Conservation (phyloP, 2,329 filamentous ascomycete species). For the Fusarium sp. region DNA sequence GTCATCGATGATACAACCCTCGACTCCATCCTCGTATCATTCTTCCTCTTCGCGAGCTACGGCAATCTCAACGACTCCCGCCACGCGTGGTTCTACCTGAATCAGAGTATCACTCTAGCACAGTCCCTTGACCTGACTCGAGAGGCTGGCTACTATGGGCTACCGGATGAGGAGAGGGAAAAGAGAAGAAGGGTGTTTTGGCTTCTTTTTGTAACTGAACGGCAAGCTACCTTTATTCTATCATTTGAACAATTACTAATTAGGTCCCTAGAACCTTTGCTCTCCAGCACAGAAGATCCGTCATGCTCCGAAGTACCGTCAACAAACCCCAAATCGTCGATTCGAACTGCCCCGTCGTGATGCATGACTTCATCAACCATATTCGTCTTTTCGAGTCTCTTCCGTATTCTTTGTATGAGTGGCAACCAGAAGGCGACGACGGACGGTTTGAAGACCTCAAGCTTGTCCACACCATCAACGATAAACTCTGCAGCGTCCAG, state of each 20-base stretch:
- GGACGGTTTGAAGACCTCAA: constrained; percentile 38
- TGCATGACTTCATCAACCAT: constrained; percentile 53
- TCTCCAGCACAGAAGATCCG: constrained; percentile 48
- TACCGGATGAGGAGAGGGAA: constrained; percentile 45
- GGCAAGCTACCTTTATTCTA: constrained; percentile 1
- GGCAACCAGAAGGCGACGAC: constrained; percentile 43
- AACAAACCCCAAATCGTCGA: constrained; percentile 50
- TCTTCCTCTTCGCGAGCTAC: constrained; percentile 51
- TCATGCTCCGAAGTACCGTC: constrained; percentile 50
- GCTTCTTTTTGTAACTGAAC: constrained; percentile 53
- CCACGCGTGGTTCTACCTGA: constrained; percentile 52
- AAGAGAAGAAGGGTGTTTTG: constrained; percentile 51
- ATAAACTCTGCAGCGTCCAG: constrained; percentile 46
- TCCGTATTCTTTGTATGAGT: constrained; percentile 50
- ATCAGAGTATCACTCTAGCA: constrained; percentile 50
- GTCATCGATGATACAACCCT: constrained; percentile 48
- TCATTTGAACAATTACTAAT: background rate
- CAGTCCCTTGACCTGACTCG: constrained; percentile 47
- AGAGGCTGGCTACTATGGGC: constrained; percentile 44
- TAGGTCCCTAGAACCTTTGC: constrained; percentile 47
- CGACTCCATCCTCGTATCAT: constrained; percentile 49
- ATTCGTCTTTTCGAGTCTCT: constrained; percentile 50
- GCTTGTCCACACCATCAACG: constrained; percentile 45
- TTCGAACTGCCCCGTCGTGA: constrained; percentile 50
- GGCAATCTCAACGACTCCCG: constrained; percentile 48